Conservation (phyloP, 2,329 filamentous ascomycete genomes). For the Xylaria sp. region DNA sequence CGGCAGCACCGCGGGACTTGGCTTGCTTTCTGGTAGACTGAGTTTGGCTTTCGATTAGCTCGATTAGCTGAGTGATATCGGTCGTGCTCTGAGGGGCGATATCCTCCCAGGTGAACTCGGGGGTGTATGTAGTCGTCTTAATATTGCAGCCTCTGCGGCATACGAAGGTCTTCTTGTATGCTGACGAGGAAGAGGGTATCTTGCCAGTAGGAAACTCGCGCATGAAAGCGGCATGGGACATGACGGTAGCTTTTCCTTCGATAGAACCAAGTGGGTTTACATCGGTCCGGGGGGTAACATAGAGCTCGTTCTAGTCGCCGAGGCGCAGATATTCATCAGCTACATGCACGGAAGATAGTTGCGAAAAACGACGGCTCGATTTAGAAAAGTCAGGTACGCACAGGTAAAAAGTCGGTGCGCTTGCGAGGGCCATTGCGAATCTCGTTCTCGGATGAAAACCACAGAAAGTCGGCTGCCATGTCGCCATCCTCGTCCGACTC, state of each 20-base stretch:
- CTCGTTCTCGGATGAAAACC: constrained; percentile 91
- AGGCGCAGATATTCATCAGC: constrained; percentile 1
- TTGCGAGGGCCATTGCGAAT: constrained; percentile 80
- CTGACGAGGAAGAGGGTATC: constrained; percentile 65
- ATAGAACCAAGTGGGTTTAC: constrained; percentile 82
- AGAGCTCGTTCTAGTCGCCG: constrained; percentile 69
- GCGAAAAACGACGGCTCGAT: constrained; percentile 9
- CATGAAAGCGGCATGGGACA: constrained; percentile 66
- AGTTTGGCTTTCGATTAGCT: constrained; percentile 65
- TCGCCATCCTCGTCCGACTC: constrained; percentile 67
- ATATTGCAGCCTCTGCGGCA: constrained; percentile 88
- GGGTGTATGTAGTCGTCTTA: constrained; percentile 81
- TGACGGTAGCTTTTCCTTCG: constrained; percentile 77
- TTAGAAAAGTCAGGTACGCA: constrained; percentile 23
- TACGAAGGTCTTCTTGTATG: constrained; percentile 81
- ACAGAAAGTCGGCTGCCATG: constrained; percentile 85
- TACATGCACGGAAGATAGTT: constrained; percentile 1
- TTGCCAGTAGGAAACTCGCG: constrained; percentile 67
- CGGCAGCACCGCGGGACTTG: constrained; percentile 30
- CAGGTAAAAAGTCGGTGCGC: constrained; percentile 71
- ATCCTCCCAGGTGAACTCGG: constrained; percentile 89
- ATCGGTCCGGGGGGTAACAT: constrained; percentile 83
- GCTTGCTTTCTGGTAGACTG: constrained; percentile 58
- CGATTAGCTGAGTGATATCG: constrained; percentile 61
- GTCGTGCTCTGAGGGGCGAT: constrained; percentile 62